Evolutionary conservation across 2,329 filamentous ascomycete species (phyloP), one percentile per base, ranked within the genome.

Genomic region (Neophaeococcomyces aloes): DNA sequence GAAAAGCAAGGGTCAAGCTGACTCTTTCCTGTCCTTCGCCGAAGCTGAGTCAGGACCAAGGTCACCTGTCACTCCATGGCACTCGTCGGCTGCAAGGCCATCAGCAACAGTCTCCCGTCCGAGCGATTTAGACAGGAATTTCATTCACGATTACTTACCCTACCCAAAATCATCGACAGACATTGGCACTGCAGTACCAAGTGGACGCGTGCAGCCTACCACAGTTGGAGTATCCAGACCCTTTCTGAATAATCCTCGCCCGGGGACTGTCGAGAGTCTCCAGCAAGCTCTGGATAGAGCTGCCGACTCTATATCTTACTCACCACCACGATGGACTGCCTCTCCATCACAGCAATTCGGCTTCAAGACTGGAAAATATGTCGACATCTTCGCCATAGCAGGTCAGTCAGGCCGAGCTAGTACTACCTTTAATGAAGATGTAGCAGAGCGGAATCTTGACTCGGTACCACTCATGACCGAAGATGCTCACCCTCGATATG

Each of bases 331-430:
- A 14, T 7, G 23, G 17, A 25, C 18, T 4, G 35, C 31, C 18
- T 30, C 25, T 8, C 15, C 17, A n/a, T 7, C 6, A 45, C 15
- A 48, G 14, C 49, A 49, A 46, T 39, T 37, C 25, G 32, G 13
- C 27, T 29, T 21, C 40, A 50, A 52, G 34, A 29, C 38, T 11
- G 47, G 49, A 35, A 47, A 48, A 7, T 52, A 50, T 32, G 30
- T 53, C 25, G 53, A 55, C 43, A 53, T 55, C 14, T 53, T 53
- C 32, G 44, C 49, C 14, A 38, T 51, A 29, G 44, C 48, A 18
- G 50, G 30, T 14, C 36, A 48, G 3, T 37, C 37, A 18, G 35
- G 38, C 11, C 29, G 18, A 21, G 38, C 44, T 4, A 32, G n/a
- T 7, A 29, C 37, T 13, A 38, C 38, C 18, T 52, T 51, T 42